A percentile compares a stretch with the other conserved stretches of the same genome.
Conservation (phyloP, 352 stramenopile genomes). For the Globisporangium okanoganense region DNA sequence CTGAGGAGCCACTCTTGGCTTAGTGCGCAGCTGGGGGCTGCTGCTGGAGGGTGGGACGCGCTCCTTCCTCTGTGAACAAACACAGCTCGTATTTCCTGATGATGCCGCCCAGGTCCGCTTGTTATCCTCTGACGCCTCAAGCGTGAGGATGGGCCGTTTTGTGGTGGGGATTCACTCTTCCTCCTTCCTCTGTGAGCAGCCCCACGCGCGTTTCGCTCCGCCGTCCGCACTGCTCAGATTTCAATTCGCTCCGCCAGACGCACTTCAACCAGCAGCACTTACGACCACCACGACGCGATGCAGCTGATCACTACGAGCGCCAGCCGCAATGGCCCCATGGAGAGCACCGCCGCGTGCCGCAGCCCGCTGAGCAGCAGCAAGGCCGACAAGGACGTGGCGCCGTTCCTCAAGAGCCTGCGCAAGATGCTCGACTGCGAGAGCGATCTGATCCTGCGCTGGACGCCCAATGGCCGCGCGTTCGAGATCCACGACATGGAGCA, state of each 20-base stretch:
- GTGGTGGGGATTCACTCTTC: background rate
- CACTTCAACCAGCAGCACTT: background rate
- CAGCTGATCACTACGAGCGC: slow-evolving; percentile 6
- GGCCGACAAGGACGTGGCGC: slow-evolving; percentile 43
- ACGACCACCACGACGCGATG: slow-evolving; percentile 1
- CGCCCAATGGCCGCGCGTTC: slow-evolving; percentile 52
- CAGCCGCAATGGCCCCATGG: background rate
- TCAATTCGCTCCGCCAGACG: slow-evolving; percentile 6
- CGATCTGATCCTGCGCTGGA: slow-evolving; percentile 55
- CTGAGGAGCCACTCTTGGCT: background rate
- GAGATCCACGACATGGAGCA: slow-evolving; percentile 76
- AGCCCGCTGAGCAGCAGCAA: slow-evolving; percentile 3
- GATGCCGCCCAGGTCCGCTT: too few species aligned
- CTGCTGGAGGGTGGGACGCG: background rate
- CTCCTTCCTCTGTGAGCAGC: background rate
- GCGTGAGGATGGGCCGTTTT: too few species aligned
- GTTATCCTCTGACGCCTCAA: too few species aligned
- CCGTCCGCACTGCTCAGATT: slow-evolving; percentile 5
- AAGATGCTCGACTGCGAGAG: slow-evolving; percentile 63
- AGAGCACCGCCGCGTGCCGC: background rate
- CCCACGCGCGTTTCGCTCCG: background rate
- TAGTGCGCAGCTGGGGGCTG: background rate
- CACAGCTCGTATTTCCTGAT: too few species aligned
- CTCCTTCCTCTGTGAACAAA: background rate
- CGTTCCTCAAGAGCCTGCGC: slow-evolving; percentile 63